Percentiles rank a stretch among this genome's conserved stretches.
Evolutionary conservation across 225 moss, liverwort and hornwort species (phyloP).

Genomic region (Neckera pumila): DNA sequence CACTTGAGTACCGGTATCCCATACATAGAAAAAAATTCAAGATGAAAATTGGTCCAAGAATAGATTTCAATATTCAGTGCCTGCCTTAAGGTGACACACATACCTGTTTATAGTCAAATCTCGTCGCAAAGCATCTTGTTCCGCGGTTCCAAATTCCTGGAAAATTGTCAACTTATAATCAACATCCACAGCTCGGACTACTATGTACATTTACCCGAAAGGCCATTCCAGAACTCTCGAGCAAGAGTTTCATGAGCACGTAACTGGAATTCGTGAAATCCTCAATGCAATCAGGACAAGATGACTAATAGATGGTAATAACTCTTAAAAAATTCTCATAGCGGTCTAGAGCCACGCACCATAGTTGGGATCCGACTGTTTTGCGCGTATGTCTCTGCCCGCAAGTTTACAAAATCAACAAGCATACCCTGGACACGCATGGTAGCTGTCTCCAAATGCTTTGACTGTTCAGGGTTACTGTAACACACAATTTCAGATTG

Average conservation of each 20-base stretch:
- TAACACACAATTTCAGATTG: not conserved
- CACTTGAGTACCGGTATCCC: not conserved
- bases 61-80: not conserved
- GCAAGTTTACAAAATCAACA: constrained; percentile 83
- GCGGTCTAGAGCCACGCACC: constrained; percentile 7
- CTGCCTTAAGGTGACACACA: not conserved
- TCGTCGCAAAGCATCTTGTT: constrained; percentile 74
- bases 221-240: not conserved
- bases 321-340: not conserved
- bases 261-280: not conserved
- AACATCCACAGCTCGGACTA: not conserved
- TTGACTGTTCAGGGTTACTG: constrained; percentile 96
- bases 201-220: not conserved
- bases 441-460: constrained; percentile 90
- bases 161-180: not conserved
- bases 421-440: constrained; percentile 73
- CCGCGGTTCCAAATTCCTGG: constrained; percentile 84
- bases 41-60: not conserved
- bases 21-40: not conserved
- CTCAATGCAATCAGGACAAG: not conserved
- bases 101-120: constrained; percentile 90
- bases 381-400: constrained; percentile 74
- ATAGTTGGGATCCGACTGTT: constrained; percentile 76
- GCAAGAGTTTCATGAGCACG: not conserved
- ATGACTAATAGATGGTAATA: not conserved